Base-by-base conservation (phyloP, 1,284 basidiomycete genomes). In the Megacollybia platyphylla region DNA sequence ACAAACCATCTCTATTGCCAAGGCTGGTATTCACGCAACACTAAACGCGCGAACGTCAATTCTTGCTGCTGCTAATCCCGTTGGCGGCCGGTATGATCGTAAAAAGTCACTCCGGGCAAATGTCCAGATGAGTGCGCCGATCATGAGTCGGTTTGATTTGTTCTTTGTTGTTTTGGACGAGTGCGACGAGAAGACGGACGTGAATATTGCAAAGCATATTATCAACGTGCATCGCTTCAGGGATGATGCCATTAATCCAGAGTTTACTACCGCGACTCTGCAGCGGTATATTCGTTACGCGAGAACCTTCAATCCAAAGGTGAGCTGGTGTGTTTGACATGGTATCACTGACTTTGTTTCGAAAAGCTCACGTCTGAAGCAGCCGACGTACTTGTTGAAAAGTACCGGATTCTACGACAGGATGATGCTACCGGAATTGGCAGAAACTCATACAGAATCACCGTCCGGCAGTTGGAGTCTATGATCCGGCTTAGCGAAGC, bases 81-180 rank as follows among this genome's bases (percentile, higher is more conserved):
- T 98, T 31, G 89, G 93, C 5, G 94, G 96, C 8, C 71, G 96
- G 43, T 99, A 99, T 58, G 96, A 99, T 61, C 77, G 91, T 51
- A 98, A 97, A 67, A 89, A 87, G 65, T 84, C 85, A 3, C 66
- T 99, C 18, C 72, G 92, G 13, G 86, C 86, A n/a, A 99, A 99
- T 60, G 84, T 99, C 26, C 89, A 90, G 46, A 97, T 99, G 94
- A 92, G 85, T 41, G 87, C 93, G 0, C 96, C 96, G 1, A 98
- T 99, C 64, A 98, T 99, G 94, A 94, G 89, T 64, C 82, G 96
- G 51, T 99, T 98, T 59, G 96, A 99, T 61, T 62, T 99, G 49
- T 98, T 98, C 70, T 98, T 98, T 57, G 90, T 99, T 44, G 92
- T 99, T 9, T 73, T 98, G 35, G 96, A 99, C 58, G 94, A 98